Conservation (phyloP, 73 alveolate species). For the Breviolum minutum region DNA sequence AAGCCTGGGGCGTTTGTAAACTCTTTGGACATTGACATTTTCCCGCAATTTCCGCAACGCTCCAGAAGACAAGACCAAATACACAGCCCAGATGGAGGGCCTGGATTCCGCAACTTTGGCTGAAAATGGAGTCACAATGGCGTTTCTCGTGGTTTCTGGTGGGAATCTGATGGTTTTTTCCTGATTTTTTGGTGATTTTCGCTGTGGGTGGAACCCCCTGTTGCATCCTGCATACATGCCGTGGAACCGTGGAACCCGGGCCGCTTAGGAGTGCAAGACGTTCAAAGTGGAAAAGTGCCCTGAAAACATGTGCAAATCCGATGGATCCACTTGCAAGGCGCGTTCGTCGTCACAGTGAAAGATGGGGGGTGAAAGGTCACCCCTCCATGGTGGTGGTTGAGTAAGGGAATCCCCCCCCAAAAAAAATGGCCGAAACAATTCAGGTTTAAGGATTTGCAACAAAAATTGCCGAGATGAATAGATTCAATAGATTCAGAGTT, state of each 20-base stretch:
- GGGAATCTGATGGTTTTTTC: not conserved
- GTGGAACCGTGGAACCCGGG: no score
- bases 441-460: no score
- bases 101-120: not conserved
- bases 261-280: constrained; percentile 33
- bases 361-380: no score
- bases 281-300: constrained; percentile 39
- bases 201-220: no score
- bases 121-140: not conserved
- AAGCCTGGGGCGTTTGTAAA: not conserved
- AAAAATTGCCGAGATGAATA: no score
- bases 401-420: no score
- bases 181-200: no score
- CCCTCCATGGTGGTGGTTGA: no score
- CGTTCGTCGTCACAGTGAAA: not conserved
- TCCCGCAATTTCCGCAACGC: not conserved
- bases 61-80: not conserved
- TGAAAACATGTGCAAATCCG: not conserved
- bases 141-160: not conserved
- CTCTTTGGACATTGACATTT: not conserved
- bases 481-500: no score
- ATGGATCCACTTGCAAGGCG: not conserved
- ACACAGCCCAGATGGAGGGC: not conserved
- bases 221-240: no score
- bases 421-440: no score